Evolutionary conservation across 768 basidiomycete species (phyloP).

Genomic region (Clitopilus hobsonii): DNA sequence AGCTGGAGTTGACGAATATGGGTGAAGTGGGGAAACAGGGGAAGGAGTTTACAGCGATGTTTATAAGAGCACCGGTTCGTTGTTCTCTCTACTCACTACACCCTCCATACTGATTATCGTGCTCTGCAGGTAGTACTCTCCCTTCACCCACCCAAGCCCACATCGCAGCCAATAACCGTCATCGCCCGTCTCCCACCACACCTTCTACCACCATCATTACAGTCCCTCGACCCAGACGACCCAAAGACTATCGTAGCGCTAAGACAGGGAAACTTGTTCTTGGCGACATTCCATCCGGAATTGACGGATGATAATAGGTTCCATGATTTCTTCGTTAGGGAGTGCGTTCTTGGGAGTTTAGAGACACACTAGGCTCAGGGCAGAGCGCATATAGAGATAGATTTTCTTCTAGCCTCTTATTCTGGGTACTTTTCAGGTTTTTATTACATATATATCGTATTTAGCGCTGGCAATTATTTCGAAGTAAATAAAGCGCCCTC

Average conservation of each 20-base stretch:
- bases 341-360: constrained; percentile 51
- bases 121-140: constrained; percentile 55
- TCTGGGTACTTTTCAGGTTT: too few species aligned
- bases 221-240: constrained; percentile 43
- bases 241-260: constrained; percentile 76
- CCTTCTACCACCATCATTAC: constrained; percentile 30
- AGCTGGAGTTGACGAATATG: constrained; percentile 61
- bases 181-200: constrained; percentile 39
- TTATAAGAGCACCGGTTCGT: constrained; percentile 90
- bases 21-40: constrained; percentile 56
- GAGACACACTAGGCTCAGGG: too few species aligned
- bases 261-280: constrained; percentile 76
- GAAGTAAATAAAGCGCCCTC: too few species aligned
- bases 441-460: too few species aligned
- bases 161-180: constrained; percentile 57
- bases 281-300: constrained; percentile 95
- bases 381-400: too few species aligned
- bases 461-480: too few species aligned
- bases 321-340: constrained; percentile 84
- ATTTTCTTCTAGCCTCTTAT: too few species aligned
- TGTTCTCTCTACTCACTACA: not conserved
- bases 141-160: constrained; percentile 39
- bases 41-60: constrained; percentile 72
- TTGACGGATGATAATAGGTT: constrained; percentile 83
- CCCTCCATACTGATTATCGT: not conserved